Evolutionary conservation across 148 eudicot species (phyloP).

Genomic region (Chenopodium album): DNA sequence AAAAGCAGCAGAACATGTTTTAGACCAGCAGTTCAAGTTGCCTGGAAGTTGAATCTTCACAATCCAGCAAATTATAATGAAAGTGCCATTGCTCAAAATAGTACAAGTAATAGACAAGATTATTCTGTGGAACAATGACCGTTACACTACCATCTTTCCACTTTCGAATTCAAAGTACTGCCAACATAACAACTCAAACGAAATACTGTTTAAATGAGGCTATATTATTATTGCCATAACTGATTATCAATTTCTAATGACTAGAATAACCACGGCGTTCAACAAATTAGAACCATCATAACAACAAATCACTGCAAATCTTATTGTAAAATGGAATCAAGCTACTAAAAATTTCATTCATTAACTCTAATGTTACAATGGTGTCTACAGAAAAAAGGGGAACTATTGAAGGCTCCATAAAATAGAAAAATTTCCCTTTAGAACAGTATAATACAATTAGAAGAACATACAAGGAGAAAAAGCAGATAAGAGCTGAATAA

Average conservation of each 20-base stretch:
- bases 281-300: neutral
- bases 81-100: too few relatives aligned
- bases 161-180: too few relatives aligned
- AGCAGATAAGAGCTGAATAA: slow-evolving; percentile 15
- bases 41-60: too few relatives aligned
- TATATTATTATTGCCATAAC: neutral
- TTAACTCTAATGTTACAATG: slow-evolving; percentile 31
- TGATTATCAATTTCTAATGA: neutral
- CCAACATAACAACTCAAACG: too few relatives aligned
- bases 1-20: too few relatives aligned
- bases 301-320: neutral
- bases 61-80: too few relatives aligned
- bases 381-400: slow-evolving; percentile 28
- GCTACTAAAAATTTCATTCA: slow-evolving; percentile 23
- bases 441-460: slow-evolving; percentile 35
- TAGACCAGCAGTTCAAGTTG: too few relatives aligned
- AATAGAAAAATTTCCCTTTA: slow-evolving; percentile 13
- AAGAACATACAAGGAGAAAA: slow-evolving; percentile 16
- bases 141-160: too few relatives aligned
- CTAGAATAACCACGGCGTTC: neutral
- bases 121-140: too few relatives aligned
- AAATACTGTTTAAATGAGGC: neutral
- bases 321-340: slow-evolving; percentile 9
- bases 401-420: slow-evolving; percentile 23
- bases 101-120: too few relatives aligned